A percentile compares a stretch with the other conserved stretches of the same genome.
phyloP scores from a whole-genome alignment of 148 eudicot genomes.

The Camellia japonica region DNA sequence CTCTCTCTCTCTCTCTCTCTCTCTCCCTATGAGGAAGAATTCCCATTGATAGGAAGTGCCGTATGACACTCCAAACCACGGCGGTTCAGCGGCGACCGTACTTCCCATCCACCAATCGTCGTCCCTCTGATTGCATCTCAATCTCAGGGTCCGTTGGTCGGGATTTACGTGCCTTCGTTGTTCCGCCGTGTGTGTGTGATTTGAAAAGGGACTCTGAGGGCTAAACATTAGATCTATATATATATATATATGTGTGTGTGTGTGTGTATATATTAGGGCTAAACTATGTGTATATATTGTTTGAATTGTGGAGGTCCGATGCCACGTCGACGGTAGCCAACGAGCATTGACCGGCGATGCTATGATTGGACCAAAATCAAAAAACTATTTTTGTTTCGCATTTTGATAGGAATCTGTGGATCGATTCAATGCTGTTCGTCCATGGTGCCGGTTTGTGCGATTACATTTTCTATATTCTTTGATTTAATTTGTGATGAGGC shows the following conservation, averaged over 20 bases:
- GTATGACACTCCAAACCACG: slow-evolving; percentile 64
- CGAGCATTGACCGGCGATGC: slow-evolving; percentile 65
- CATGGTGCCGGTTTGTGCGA: slow-evolving; percentile 74
- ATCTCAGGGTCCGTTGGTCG: slow-evolving; percentile 28
- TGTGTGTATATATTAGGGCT: slow-evolving; percentile 22
- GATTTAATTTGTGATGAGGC: not conserved
- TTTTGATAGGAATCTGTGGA: slow-evolving; percentile 67
- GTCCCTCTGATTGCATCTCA: slow-evolving; percentile 4
- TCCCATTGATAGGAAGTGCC: slow-evolving; percentile 94
- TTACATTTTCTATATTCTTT: slow-evolving; percentile 32
- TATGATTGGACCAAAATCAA: slow-evolving; percentile 62
- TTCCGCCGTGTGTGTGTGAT: slow-evolving; percentile 52
- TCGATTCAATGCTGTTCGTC: slow-evolving; percentile 29
- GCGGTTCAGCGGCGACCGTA: slow-evolving; percentile 14
- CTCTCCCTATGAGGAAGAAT: slow-evolving; percentile 56
- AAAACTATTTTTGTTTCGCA: slow-evolving; percentile 39
- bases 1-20: too few relatives aligned
- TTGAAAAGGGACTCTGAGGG: slow-evolving; percentile 74
- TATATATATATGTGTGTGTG: not conserved
- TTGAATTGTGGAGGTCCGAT: slow-evolving; percentile 38
- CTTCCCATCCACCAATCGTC: slow-evolving; percentile 33
- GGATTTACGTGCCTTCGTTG: slow-evolving; percentile 18
- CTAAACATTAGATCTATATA: not conserved
- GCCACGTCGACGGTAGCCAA: slow-evolving; percentile 76
- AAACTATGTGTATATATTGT: not conserved